These are phyloP conservation scores for Aspergillus japonicus DNA, from an alignment of 2,329 filamentous ascomycete species.

Conservation along the genomic window DNA sequence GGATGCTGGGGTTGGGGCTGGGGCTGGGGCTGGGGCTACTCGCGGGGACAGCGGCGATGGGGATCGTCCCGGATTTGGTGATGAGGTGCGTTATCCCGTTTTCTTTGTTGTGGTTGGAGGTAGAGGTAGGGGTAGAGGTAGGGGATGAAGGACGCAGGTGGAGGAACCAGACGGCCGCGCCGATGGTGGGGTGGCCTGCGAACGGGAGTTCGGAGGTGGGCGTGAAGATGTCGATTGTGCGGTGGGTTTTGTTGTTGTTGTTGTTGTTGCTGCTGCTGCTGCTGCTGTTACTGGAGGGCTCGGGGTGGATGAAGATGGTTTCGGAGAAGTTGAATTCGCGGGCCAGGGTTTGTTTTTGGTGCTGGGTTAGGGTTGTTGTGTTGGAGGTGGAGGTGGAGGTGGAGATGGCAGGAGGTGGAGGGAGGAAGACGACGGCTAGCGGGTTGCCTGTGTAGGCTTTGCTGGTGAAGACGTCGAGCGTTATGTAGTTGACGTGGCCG, in stretches of 20 bases:
- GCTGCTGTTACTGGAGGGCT: neutral
- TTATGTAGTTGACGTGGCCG: neutral
- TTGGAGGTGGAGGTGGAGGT: conserved; percentile 11
- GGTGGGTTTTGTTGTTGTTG: conserved; percentile 12
- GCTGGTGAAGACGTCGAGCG: conserved; percentile 45
- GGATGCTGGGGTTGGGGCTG: no score
- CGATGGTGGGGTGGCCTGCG: conserved; percentile 59
- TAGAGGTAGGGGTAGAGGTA: neutral
- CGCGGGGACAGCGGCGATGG: conserved; percentile 34
- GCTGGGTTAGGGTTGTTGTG: conserved; percentile 44
- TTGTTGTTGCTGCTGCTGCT: neutral
- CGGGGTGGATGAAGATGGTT: conserved; percentile 53
- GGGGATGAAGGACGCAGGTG: conserved; percentile 15
- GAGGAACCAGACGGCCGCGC: conserved; percentile 52
- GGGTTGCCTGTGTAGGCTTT: conserved; percentile 52
- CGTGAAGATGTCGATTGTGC: conserved; percentile 55
- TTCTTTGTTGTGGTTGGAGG: conserved; percentile 2
- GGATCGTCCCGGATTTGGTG: conserved; percentile 59
- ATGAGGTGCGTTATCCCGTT: conserved; percentile 39
- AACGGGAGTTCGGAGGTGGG: conserved; percentile 54
- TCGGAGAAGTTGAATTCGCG: conserved; percentile 60
- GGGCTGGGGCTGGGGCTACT: neutral
- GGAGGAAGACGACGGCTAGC: conserved; percentile 55
- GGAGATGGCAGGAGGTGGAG: no score
- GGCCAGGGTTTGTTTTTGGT: conserved; percentile 55